A percentile compares a stretch with the other conserved stretches of the same genome.
Evolutionary conservation across 768 basidiomycete genomes (phyloP).

Genomic region (Exsudoporus frostii): DNA sequence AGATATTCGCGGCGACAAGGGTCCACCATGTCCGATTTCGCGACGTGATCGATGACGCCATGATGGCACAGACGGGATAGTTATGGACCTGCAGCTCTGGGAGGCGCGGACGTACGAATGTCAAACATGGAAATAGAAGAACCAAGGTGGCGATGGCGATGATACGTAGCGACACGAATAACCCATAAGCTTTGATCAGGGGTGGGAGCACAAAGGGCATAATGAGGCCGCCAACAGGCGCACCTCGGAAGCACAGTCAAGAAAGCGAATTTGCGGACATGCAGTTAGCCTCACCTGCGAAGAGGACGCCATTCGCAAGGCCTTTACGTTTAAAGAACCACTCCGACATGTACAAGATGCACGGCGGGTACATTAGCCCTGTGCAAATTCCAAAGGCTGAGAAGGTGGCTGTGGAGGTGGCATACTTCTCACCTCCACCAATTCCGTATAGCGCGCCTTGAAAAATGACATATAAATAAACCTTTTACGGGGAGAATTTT

Average conservation of each 20-base stretch:
- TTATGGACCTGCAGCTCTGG: not conserved
- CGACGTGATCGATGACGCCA: not conserved
- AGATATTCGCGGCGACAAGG: not conserved
- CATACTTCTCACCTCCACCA: not conserved
- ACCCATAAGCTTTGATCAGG: not conserved
- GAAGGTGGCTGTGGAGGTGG: too few relatives aligned
- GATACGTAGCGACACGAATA: not conserved
- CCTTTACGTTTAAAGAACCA: too few relatives aligned
- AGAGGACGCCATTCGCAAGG: too few relatives aligned
- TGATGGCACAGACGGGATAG: not conserved
- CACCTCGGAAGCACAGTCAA: not conserved
- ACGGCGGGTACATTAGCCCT: too few relatives aligned
- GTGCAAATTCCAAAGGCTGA: too few relatives aligned
- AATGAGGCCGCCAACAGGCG: not conserved
- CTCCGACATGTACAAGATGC: too few relatives aligned
- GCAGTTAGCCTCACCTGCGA: not conserved
- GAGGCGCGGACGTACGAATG: not conserved
- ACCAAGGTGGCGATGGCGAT: too few relatives aligned
- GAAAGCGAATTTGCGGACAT: not conserved
- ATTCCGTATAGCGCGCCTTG: conserved; percentile 3
- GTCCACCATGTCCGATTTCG: not conserved
- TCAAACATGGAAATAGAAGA: not conserved
- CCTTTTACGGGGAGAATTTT: not conserved
- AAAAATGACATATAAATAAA: not conserved
- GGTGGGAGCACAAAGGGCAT: not conserved